phyloP scores from a whole-genome alignment of 768 basidiomycete genomes.

The Suillus americanus region DNA sequence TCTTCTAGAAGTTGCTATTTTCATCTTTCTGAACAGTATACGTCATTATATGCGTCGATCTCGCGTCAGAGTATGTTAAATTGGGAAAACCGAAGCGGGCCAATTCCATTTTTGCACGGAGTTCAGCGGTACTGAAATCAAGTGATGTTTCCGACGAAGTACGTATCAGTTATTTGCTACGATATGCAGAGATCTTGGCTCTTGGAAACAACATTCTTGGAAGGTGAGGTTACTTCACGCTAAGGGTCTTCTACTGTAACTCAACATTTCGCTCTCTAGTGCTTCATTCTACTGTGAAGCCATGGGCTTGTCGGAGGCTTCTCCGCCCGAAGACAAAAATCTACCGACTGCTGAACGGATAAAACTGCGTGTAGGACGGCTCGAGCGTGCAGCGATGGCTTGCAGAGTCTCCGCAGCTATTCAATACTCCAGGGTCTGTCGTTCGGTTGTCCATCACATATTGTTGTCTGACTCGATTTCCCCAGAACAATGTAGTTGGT shows the following conservation, averaged over 20 bases:
- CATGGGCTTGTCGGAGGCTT: constrained; percentile 40
- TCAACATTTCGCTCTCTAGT: constrained; percentile 27
- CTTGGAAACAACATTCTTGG: constrained; percentile 54
- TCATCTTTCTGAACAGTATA: constrained; percentile 44
- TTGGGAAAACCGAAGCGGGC: constrained; percentile 78
- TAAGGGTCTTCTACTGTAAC: constrained; percentile 1
- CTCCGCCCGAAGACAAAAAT: constrained; percentile 45
- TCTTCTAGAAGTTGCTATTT: not conserved
- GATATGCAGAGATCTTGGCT: constrained; percentile 66
- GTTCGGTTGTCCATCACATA: not conserved
- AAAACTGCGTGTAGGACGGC: constrained; percentile 49
- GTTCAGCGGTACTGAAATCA: constrained; percentile 45
- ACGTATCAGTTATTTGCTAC: constrained; percentile 54
- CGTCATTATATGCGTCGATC: constrained; percentile 59
- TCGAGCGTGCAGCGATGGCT: constrained; percentile 76
- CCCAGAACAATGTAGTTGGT: constrained; percentile 59
- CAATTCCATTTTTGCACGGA: constrained; percentile 58
- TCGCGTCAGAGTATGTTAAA: constrained; percentile 77
- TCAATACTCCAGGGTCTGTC: constrained; percentile 61
- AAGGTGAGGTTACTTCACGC: constrained; percentile 44
- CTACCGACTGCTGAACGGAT: constrained; percentile 57
- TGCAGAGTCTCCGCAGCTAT: constrained; percentile 67
- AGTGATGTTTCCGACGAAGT: constrained; percentile 50
- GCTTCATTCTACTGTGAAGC: constrained; percentile 63
- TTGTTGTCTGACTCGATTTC: not conserved